Percentiles rank a stretch among this genome's conserved stretches.
Conservation (phyloP, 106 monocot genomes). For the Dioscorea zingiberensis region DNA sequence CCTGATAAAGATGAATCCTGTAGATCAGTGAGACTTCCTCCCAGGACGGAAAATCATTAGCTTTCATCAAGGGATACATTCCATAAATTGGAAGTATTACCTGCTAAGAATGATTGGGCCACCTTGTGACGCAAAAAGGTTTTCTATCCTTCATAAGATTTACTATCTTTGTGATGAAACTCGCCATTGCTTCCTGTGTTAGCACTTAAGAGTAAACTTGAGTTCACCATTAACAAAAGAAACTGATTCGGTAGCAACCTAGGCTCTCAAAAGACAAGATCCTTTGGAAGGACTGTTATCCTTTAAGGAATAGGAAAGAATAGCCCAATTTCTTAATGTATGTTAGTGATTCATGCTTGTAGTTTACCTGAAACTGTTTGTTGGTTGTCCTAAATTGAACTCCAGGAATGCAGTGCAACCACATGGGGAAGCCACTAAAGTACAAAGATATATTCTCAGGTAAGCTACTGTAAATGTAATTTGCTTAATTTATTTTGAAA, state of each 20-base stretch:
- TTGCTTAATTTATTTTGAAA: too few relatives aligned
- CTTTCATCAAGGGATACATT: background rate
- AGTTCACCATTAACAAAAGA: background rate
- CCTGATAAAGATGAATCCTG: background rate
- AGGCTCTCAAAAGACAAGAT: background rate
- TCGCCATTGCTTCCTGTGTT: conserved; percentile 30
- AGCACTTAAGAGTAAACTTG: background rate
- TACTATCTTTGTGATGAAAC: conserved; percentile 28
- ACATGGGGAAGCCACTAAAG: conserved; percentile 31
- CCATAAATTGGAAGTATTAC: conserved; percentile 8
- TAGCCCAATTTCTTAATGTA: too few relatives aligned
- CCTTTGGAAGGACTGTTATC: too few relatives aligned
- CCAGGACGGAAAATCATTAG: background rate
- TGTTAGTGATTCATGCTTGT: background rate
- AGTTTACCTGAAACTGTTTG: conserved; percentile 25
- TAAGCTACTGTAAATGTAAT: too few relatives aligned
- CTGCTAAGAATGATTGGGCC: conserved; percentile 47
- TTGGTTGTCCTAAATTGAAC: conserved; percentile 31
- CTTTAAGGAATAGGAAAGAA: too few relatives aligned
- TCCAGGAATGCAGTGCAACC: conserved; percentile 36
- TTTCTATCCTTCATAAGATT: conserved; percentile 37
- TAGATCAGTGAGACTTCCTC: too few relatives aligned
- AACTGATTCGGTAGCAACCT: background rate
- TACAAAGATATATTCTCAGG: background rate
- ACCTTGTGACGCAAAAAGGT: conserved; percentile 46